These are phyloP conservation scores for Thuidium tamariscinum DNA, from an alignment of 225 moss, liverwort and hornwort genomes.

Conservation along the genomic window DNA sequence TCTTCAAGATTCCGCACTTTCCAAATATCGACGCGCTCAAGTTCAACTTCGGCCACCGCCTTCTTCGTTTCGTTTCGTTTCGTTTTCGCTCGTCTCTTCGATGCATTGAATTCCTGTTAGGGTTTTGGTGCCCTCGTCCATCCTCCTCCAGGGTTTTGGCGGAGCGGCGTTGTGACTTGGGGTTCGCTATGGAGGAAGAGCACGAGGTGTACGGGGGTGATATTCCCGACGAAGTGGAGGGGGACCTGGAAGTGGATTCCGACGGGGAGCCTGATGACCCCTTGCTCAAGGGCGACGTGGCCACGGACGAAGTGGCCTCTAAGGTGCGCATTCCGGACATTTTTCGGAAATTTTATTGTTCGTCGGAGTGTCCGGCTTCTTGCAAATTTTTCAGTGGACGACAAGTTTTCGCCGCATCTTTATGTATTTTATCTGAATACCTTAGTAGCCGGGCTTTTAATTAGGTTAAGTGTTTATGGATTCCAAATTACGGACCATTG, in stretches of 20 bases:
- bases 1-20: neutral
- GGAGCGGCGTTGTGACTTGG: neutral
- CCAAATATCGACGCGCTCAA: too few species aligned
- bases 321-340: slow-evolving; percentile 26
- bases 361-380: neutral
- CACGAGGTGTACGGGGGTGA: slow-evolving; percentile 94
- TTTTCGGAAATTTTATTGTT: neutral
- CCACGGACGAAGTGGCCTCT: slow-evolving; percentile 62
- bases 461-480: neutral
- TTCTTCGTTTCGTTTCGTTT: neutral
- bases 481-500: neutral
- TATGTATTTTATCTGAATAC: neutral
- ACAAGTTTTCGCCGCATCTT: neutral
- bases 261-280: slow-evolving; percentile 77
- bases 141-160: neutral
- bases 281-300: slow-evolving; percentile 46
- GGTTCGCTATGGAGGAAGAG: slow-evolving; percentile 62
- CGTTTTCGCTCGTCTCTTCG: neutral
- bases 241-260: slow-evolving; percentile 78
- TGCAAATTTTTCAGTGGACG: neutral
- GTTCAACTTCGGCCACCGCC: neutral
- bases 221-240: slow-evolving; percentile 86
- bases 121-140: neutral
- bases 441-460: neutral
- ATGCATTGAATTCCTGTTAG: neutral